Evolutionary conservation across 2,329 filamentous ascomycete species (phyloP).

Genomic region (Metarhizium rileyi): DNA sequence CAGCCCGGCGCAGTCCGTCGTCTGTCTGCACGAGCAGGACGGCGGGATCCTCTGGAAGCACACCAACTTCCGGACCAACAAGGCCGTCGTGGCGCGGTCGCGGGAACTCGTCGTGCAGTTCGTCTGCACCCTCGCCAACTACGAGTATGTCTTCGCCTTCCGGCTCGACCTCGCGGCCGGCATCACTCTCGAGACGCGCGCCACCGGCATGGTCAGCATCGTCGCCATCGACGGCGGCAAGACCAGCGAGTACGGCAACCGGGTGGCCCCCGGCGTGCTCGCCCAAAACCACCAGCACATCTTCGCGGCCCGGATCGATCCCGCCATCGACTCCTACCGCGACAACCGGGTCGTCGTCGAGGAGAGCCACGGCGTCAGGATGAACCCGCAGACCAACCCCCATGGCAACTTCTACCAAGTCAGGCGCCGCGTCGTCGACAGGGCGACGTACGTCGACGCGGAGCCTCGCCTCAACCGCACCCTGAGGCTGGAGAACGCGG

Average conservation of each 20-base stretch:
- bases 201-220: slow-evolving; percentile 56
- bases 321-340: slow-evolving; percentile 44
- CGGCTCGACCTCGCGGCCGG: slow-evolving; percentile 52
- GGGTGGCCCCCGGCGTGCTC: slow-evolving; percentile 54
- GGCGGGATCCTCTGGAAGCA: slow-evolving; percentile 65
- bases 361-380: slow-evolving; percentile 25
- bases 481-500: slow-evolving; percentile 38
- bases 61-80: slow-evolving; percentile 55
- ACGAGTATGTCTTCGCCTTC: slow-evolving; percentile 50
- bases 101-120: slow-evolving; percentile 58
- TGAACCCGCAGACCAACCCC: slow-evolving; percentile 46
- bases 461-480: slow-evolving; percentile 41
- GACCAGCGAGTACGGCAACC: slow-evolving; percentile 43
- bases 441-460: slow-evolving; percentile 39
- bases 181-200: slow-evolving; percentile 51
- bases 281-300: slow-evolving; percentile 65
- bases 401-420: slow-evolving; percentile 52
- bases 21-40: slow-evolving; percentile 64
- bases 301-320: slow-evolving; percentile 56
- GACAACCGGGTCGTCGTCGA: slow-evolving; percentile 39
- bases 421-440: slow-evolving; percentile 34
- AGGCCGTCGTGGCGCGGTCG: slow-evolving; percentile 49
- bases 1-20: slow-evolving; percentile 42
- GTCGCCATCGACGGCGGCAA: slow-evolving; percentile 49
- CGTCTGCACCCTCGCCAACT: slow-evolving; percentile 61